phyloP scores from a whole-genome alignment of 495 filamentous ascomycete species.

The Neurospora discreta region DNA sequence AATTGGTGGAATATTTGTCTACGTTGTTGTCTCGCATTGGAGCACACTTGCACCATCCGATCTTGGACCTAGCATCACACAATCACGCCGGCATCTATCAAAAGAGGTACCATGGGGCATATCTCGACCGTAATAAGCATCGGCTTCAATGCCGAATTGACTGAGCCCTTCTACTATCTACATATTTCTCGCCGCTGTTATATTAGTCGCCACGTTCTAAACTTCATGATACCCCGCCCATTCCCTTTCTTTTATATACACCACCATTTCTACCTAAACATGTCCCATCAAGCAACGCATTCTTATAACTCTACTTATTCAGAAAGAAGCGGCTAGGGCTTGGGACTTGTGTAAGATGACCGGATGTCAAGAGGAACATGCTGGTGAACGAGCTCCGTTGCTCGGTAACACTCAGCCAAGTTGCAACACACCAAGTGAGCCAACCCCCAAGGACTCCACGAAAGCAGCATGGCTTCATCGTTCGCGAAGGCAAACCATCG shows the following conservation, averaged over 20 bases:
- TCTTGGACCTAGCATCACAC: not conserved
- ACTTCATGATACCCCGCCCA: not conserved
- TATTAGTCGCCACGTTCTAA: not conserved
- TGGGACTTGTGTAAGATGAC: not conserved
- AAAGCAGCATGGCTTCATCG: not conserved
- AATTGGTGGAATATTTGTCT: not conserved
- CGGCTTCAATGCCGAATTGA: not conserved
- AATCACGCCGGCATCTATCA: not conserved
- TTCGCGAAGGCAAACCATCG: not conserved
- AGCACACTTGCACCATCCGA: not conserved
- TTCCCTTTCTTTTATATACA: not conserved
- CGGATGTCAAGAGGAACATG: not conserved
- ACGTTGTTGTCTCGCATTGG: not conserved
- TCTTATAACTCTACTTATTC: not conserved
- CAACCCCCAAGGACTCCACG: not conserved
- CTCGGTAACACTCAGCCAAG: not conserved
- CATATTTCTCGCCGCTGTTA: not conserved
- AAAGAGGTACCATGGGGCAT: not conserved
- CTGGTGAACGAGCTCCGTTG: not conserved
- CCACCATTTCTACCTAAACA: not conserved
- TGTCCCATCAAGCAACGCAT: not conserved
- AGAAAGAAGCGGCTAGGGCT: not conserved
- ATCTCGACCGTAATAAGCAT: not conserved
- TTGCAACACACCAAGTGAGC: not conserved
- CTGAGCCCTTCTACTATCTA: not conserved